Conservation (phyloP, 495 filamentous ascomycete genomes). For the Bathelium albidoporum region DNA sequence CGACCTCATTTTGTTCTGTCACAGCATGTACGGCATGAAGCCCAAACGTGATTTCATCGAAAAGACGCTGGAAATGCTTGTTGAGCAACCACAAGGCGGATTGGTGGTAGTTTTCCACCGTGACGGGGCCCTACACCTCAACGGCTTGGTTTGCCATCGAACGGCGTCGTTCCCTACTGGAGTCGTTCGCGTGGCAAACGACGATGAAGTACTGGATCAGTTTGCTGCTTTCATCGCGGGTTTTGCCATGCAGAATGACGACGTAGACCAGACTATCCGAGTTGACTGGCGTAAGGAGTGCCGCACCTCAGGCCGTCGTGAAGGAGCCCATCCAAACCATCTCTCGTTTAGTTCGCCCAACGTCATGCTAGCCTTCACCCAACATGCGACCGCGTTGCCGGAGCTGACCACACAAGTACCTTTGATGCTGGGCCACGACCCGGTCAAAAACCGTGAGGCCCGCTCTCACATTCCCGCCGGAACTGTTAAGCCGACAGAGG, state of each 20-base stretch:
- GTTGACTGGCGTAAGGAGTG: constrained; percentile 43
- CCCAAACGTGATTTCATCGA: constrained; percentile 40
- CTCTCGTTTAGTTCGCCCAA: constrained; percentile 45
- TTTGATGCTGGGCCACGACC: constrained; percentile 25
- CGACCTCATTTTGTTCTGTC: constrained; percentile 52
- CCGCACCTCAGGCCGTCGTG: constrained; percentile 39
- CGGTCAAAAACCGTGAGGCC: constrained; percentile 46
- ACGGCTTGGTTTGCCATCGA: constrained; percentile 43
- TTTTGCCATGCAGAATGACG: constrained; percentile 32
- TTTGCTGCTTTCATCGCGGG: constrained; percentile 48
- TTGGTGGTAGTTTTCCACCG: constrained; percentile 50
- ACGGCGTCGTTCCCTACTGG: constrained; percentile 44
- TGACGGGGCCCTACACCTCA: constrained; percentile 34
- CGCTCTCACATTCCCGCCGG: constrained; percentile 36
- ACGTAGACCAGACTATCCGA: constrained; percentile 31
- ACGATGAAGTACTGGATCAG: constrained; percentile 40
- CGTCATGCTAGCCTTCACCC: constrained; percentile 44
- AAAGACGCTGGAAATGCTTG: constrained; percentile 42
- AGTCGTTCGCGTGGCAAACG: constrained; percentile 36
- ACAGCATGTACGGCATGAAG: constrained; percentile 55
- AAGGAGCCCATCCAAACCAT: constrained; percentile 32
- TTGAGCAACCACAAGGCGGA: constrained; percentile 35
- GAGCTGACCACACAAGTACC: constrained; percentile 43
- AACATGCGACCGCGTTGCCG: constrained; percentile 37
- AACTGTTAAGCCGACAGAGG: constrained; percentile 39